Evolutionary conservation across 148 eudicot genomes (phyloP).

Genomic region (Cornus controversa): DNA sequence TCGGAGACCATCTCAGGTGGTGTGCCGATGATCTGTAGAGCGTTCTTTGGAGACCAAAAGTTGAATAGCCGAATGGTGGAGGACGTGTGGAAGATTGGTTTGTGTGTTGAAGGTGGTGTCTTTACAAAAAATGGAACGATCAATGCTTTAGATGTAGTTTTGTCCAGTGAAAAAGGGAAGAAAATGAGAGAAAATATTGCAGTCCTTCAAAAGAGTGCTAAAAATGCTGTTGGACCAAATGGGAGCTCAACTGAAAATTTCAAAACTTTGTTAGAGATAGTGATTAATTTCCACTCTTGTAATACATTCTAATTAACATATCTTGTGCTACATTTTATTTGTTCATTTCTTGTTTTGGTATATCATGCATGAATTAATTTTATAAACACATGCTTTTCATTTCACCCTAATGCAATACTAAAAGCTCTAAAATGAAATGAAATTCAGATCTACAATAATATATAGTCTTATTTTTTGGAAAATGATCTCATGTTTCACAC

Average conservation of each 20-base stretch:
- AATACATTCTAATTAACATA: not conserved
- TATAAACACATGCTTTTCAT: too few relatives aligned
- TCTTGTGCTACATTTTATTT: not conserved
- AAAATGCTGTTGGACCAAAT: conserved; percentile 19
- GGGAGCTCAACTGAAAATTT: conserved; percentile 31
- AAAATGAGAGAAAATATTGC: conserved; percentile 22
- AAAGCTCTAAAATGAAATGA: not conserved
- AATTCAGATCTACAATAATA: too few relatives aligned
- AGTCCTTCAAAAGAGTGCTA: conserved; percentile 6
- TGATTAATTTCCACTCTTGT: not conserved
- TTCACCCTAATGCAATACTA: too few relatives aligned
- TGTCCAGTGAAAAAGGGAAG: conserved; percentile 13
- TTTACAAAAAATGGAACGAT: conserved; percentile 25
- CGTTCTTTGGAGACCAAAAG: conserved; percentile 50
- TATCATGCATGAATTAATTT: too few relatives aligned
- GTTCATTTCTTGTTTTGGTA: too few relatives aligned
- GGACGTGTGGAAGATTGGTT: conserved; percentile 34
- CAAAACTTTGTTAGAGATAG: conserved; percentile 11
- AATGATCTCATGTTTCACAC: too few relatives aligned
- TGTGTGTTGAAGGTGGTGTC: conserved; percentile 31
- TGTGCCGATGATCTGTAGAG: conserved; percentile 59
- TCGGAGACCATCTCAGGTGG: conserved; percentile 46
- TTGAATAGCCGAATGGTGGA: conserved; percentile 42
- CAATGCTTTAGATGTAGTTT: conserved; percentile 17
- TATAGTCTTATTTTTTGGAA: too few relatives aligned